A percentile compares a stretch with the other conserved stretches of the same genome.
Conservation (phyloP, 129 eudicot genomes). For the Pittosporum tobira region DNA sequence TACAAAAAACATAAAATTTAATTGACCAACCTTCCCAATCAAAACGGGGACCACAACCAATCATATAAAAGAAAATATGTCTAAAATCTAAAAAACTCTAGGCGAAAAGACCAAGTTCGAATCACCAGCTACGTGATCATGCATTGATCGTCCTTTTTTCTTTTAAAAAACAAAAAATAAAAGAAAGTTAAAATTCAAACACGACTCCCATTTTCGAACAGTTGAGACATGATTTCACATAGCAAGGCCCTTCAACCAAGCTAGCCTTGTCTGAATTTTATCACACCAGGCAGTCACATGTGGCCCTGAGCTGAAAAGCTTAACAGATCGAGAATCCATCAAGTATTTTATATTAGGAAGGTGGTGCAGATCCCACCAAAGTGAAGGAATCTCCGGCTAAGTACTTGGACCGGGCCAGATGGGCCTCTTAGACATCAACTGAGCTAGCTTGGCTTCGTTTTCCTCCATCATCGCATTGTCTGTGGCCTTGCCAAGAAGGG, state of each 20-base stretch:
- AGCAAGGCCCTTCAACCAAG: conserved; percentile 40
- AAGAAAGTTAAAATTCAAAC: too few species aligned
- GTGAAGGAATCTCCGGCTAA: conserved; percentile 51
- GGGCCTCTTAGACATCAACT: conserved; percentile 52
- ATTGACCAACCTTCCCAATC: too few species aligned
- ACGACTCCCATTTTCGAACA: too few species aligned
- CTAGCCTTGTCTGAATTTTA: conserved; percentile 46
- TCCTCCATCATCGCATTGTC: conserved; percentile 38
- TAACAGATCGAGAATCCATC: conserved; percentile 28
- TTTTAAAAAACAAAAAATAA: too few species aligned
- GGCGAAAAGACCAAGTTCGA: too few species aligned
- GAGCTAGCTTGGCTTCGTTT: conserved; percentile 28
- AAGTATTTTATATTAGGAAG: conserved; percentile 28
- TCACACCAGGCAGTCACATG: conserved; percentile 34
- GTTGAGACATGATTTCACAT: background rate
- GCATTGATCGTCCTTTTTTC: too few species aligned
- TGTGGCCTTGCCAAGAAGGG: conserved; percentile 22
- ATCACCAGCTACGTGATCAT: too few species aligned
- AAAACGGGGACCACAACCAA: too few species aligned
- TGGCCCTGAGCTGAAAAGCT: conserved; percentile 37
- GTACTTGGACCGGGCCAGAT: conserved; percentile 47
- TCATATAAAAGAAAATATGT: too few species aligned
- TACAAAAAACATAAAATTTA: too few species aligned
- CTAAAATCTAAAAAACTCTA: too few species aligned
- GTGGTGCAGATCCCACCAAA: conserved; percentile 65